Evolutionary conservation across 1,139 yeast genomes (phyloP).

Genomic region (Candida sanyaensis): DNA sequence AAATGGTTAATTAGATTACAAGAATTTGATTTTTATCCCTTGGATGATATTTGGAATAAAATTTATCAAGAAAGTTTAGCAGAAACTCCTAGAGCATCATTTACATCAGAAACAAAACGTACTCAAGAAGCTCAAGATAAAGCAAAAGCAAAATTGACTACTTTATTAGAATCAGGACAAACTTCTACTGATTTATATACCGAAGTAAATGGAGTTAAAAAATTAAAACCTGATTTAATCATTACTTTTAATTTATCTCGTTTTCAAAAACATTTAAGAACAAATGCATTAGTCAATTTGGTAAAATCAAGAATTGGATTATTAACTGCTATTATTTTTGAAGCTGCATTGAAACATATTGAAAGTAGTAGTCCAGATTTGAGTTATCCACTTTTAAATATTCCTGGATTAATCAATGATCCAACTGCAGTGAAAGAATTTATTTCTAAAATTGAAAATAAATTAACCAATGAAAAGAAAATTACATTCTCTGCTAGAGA

Average conservation of each 20-base stretch:
- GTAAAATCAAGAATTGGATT: slow-evolving; percentile 73
- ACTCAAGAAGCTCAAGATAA: slow-evolving; percentile 64
- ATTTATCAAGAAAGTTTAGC: slow-evolving; percentile 54
- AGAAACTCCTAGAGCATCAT: slow-evolving; percentile 51
- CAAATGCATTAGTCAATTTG: slow-evolving; percentile 60
- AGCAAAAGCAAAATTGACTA: slow-evolving; percentile 49
- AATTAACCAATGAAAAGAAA: slow-evolving; percentile 39
- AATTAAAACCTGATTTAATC: slow-evolving; percentile 51
- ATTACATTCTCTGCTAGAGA: slow-evolving; percentile 57
- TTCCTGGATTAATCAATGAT: slow-evolving; percentile 41
- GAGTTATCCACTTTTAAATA: slow-evolving; percentile 29
- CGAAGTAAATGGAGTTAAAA: slow-evolving; percentile 34
- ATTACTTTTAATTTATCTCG: slow-evolving; percentile 67
- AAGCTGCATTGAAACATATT: slow-evolving; percentile 54
- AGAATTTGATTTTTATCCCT: slow-evolving; percentile 47
- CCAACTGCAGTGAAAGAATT: slow-evolving; percentile 39
- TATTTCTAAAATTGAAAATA: slow-evolving; percentile 32
- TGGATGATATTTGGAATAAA: slow-evolving; percentile 58
- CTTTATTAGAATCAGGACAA: slow-evolving; percentile 33
- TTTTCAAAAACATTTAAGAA: slow-evolving; percentile 67
- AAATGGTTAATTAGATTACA: slow-evolving; percentile 53
- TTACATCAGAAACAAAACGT: slow-evolving; percentile 62
- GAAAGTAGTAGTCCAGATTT: slow-evolving; percentile 57
- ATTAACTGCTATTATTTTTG: slow-evolving; percentile 65
- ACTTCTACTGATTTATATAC: slow-evolving; percentile 32